Base-by-base conservation (phyloP, 129 eudicot genomes). In the Pulicaria dysenterica region DNA sequence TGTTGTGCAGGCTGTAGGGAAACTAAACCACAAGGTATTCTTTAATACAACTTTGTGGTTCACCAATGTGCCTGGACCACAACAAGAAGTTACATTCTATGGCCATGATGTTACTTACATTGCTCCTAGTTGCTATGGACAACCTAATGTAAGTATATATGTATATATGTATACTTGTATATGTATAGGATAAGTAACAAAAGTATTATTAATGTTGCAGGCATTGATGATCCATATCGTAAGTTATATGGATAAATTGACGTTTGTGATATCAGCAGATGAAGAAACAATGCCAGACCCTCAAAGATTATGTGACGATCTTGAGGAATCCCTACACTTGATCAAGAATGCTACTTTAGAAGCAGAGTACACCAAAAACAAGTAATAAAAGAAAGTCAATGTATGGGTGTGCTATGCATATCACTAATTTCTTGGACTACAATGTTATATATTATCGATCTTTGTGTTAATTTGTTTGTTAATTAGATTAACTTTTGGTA, bases 91-190 rank as follows among this genome's bases (percentile, higher is more conserved):
- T 31, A 67, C 81, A 57, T 83, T 78, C 50, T 83, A 64, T 83
- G 87, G 83, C 8, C 81, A 83, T 64, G 78, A 74, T 63, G 51
- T 76, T 58, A 56, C 76, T 72, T 83, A 74, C 64, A 54, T 83
- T 47, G 81, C 81, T 58, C 81, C 87, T 47, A 79, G 83, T 58
- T 83, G 87, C 77, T 83, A 79, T 50, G 87, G 87, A 31, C 87
- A 83, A 19, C 87, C 87, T 36, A 74, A 70, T 74, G 87, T 83
- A 79, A 79, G 77, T 83, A 51, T 54, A 3, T 19, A 16, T 39
- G 7, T 48, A 69, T 5, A 14, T 3, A 3, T 13, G 5, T 10
- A 15, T 62, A 13, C 24, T 6, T n/a, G 3, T 39, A 61, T 62
- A 40, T 41, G 7, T 17, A n/a, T 3, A 41, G 8, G 8, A 24